Base-by-base conservation (phyloP, 768 basidiomycete genomes). In the Russula emetica region DNA sequence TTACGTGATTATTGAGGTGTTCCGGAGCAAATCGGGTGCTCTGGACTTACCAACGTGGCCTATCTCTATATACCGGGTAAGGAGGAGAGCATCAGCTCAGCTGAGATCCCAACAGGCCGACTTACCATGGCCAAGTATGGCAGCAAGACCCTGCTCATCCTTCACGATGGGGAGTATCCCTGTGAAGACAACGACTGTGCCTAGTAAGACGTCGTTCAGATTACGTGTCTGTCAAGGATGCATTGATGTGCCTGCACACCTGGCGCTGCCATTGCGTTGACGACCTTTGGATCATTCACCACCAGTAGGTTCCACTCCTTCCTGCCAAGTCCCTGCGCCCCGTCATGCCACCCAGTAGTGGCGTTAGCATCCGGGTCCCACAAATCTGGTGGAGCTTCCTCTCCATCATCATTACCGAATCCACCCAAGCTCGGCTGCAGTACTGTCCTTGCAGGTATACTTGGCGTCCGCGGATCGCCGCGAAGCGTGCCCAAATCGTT, bases 121-220 rank as follows among this genome's bases (percentile, higher is more conserved):
- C 81, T 3, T 59, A 90, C 93, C 92, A 72, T 97, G 94, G 0
- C 90, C 84, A 3, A 98, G 75, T 1, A 97, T 87, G 20, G 87
- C 86, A 1, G 94, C 91, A 0, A 98, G 76, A 0, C 92, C 92
- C 69, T 88, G 82, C 68, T 94, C 91, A 66, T 92, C 85, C 64
- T 76, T 77, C 52, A 85, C 86, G 7, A 94, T 76, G 0, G 90
- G 91, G 4, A 97, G 73, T 40, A 97, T 92, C 0, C 94, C 94
- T 0, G 92, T 94, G 71, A 91, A 96, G 11, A 98, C 90, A 36
- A 94, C 81, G 58, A 97, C 86, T 55, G 86, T 80, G 1, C 88
- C 89, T 85, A n/a, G 32, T 69, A 30, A 64, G 16, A 36, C n/a
- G 24, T 47, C 20, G 40, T 13, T 44, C 34, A 30, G 22, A 18